Conservation (phyloP, 805 yeast species). For the Metschnikowia borealis region DNA sequence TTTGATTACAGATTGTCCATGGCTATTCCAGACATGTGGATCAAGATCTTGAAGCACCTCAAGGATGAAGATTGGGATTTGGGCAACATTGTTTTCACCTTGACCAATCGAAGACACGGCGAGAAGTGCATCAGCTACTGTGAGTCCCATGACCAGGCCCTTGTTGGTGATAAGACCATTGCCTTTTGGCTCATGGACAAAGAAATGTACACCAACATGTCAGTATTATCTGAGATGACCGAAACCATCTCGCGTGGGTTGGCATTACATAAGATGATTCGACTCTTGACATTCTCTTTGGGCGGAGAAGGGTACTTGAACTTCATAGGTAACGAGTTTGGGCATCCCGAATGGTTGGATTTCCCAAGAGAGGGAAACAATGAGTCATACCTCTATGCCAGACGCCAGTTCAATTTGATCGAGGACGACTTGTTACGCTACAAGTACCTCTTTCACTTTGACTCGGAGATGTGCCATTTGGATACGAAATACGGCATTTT, state of each 20-base stretch:
- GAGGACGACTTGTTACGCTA: slow-evolving; percentile 80
- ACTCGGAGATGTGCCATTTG: slow-evolving; percentile 73
- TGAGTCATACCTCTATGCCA: slow-evolving; percentile 87
- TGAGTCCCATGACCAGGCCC: slow-evolving; percentile 95
- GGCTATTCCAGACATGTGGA: slow-evolving; percentile 99
- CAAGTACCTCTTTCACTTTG: slow-evolving; percentile 75
- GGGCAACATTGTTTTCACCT: slow-evolving; percentile 71
- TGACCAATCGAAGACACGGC: slow-evolving; percentile 82
- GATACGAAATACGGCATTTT: slow-evolving; percentile 75
- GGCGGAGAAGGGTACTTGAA: slow-evolving; percentile 97
- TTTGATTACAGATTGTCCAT: slow-evolving; percentile 90
- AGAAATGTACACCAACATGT: slow-evolving; percentile 96
- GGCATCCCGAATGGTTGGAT: slow-evolving; percentile 98
- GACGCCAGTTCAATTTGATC: slow-evolving; percentile 88
- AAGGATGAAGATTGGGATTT: slow-evolving; percentile 90
- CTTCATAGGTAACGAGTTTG: slow-evolving; percentile 97
- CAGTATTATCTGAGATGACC: slow-evolving; percentile 65
- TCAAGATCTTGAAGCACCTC: slow-evolving; percentile 79
- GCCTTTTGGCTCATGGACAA: slow-evolving; percentile 99
- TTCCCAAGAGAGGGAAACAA: slow-evolving; percentile 89
- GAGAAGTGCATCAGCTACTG: slow-evolving; percentile 90
- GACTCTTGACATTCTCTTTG: slow-evolving; percentile 80
- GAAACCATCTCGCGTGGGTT: slow-evolving; percentile 85
- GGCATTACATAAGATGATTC: slow-evolving; percentile 84
- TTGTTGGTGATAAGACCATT: slow-evolving; percentile 93